These are phyloP conservation scores for Hypoxylon rickii DNA, from an alignment of 495 filamentous ascomycete genomes.

Conservation along the genomic window DNA sequence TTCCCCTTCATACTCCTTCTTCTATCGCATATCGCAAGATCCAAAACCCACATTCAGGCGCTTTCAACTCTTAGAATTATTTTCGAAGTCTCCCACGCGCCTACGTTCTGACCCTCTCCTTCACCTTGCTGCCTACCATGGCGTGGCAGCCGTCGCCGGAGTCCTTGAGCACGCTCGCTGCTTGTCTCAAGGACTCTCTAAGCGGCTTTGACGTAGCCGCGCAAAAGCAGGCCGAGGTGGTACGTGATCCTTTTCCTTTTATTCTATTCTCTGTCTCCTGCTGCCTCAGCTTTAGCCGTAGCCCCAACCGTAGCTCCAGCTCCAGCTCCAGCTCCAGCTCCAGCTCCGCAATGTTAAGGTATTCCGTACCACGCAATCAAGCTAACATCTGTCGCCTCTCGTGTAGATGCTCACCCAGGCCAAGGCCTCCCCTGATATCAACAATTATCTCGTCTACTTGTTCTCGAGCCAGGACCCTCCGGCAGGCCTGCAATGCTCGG, in stretches of 20 bases:
- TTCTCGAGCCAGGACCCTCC: constrained; percentile 72
- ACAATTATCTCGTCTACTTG: constrained; percentile 94
- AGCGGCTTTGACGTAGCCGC: constrained; percentile 75
- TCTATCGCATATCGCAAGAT: not conserved
- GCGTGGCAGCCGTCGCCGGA: constrained; percentile 90
- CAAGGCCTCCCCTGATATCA: constrained; percentile 87
- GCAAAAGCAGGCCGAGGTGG: constrained; percentile 82
- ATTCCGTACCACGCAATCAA: too few relatives aligned
- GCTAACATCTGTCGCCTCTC: constrained; percentile 30
- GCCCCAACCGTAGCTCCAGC: too few relatives aligned
- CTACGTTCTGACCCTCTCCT: constrained; percentile 1
- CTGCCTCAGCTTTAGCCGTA: not conserved
- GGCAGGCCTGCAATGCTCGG: constrained; percentile 57
- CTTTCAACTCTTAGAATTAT: not conserved
- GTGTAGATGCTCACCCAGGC: constrained; percentile 91
- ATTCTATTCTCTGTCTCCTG: not conserved
- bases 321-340: too few relatives aligned
- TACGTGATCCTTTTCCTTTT: constrained; percentile 38
- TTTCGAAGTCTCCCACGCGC: constrained; percentile 5
- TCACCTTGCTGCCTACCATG: constrained; percentile 57
- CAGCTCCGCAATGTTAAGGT: too few relatives aligned
- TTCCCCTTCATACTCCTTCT: not conserved
- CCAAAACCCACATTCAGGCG: too few relatives aligned
- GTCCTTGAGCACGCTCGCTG: constrained; percentile 83
- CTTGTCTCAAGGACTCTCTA: constrained; percentile 89